Evolutionary conservation across 306 rosid species (phyloP).

Genomic region (Biancaea sappan): DNA sequence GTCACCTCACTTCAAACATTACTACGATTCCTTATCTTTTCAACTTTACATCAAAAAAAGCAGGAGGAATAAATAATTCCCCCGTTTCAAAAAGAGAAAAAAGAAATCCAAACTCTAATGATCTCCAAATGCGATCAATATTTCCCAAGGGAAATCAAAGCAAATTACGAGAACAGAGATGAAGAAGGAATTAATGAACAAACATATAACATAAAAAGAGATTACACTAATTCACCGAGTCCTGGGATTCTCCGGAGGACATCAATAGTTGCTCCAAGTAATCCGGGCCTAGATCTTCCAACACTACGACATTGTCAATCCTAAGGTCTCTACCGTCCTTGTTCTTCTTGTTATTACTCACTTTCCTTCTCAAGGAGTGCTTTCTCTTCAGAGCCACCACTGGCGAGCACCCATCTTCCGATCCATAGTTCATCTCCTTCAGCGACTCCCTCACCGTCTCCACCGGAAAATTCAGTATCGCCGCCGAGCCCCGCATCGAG

Average conservation of each 20-base stretch:
- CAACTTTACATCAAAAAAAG: conserved; percentile 24
- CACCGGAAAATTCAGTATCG: conserved; percentile 79
- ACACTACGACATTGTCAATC: conserved; percentile 71
- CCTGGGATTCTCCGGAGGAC: conserved; percentile 48
- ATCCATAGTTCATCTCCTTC: conserved; percentile 50
- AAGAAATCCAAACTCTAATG: conserved; percentile 35
- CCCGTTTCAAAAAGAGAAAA: not conserved
- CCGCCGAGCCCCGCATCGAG: conserved; percentile 79
- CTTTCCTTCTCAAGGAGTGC: conserved; percentile 79
- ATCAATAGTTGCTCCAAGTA: conserved; percentile 82
- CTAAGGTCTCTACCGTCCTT: conserved; percentile 45
- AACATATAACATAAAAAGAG: not conserved
- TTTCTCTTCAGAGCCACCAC: conserved; percentile 87
- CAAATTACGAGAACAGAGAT: too few relatives aligned
- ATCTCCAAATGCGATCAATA: conserved; percentile 37
- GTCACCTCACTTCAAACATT: conserved; percentile 24
- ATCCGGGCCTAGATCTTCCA: conserved; percentile 89
- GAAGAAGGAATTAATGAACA: not conserved
- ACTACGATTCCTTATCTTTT: conserved; percentile 34
- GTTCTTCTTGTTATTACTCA: conserved; percentile 45
- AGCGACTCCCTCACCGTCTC: conserved; percentile 82
- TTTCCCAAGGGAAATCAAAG: too few relatives aligned
- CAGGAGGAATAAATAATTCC: not conserved
- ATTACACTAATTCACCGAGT: conserved; percentile 35
- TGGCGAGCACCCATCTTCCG: conserved; percentile 75